Evolutionary conservation across 495 filamentous ascomycete species (phyloP), one percentile per base, ranked within the genome.

Genomic region (Tuber brumale): DNA sequence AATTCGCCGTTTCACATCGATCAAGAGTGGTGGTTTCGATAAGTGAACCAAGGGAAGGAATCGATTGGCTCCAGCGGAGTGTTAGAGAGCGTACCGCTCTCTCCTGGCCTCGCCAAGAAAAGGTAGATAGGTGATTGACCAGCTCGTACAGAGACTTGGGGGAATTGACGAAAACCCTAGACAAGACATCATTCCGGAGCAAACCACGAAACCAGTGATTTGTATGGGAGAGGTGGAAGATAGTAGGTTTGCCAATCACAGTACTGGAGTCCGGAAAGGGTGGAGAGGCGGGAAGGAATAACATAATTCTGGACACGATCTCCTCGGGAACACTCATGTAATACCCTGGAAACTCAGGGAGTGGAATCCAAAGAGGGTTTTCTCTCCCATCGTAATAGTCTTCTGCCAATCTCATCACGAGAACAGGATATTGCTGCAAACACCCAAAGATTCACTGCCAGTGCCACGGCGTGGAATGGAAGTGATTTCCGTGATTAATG

Each of bases 131-230:
- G 43, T 79, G 74, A 16, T 73, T 57, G 21, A 48, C 42, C 3
- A 79, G 46, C 39, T 69, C 76, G 14, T 23, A 9, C 27, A 79
- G 35, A 43, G 77, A 75, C 27, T n/a, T 16, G 18, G 70, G 69
- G n/a, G 77, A 79, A 39, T 43, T 46, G 76, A 78, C 41, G 6
- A 14, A 42, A 27, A 79, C 72, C 16, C 43, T 73, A 31, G 48
- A 79, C 37, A 75, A 79, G 21, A 79, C 48, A 61, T 72, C 51
- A 35, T 79, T 79, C 19, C 69, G 69, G 48, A 79, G 74, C 35
- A 75, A 75, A 27, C 70, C 70, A 21, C 27, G 76, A 31, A 79
- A 72, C 37, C 69, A 75, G 16, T 46, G 41, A 42, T 73, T 78
- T 6, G 77, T 70, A 31, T 69, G 48, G 2, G 77, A 79, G 21